Evolutionary conservation across 345 rosid genomes (phyloP).

Genomic region (Ceriops zippeliana): DNA sequence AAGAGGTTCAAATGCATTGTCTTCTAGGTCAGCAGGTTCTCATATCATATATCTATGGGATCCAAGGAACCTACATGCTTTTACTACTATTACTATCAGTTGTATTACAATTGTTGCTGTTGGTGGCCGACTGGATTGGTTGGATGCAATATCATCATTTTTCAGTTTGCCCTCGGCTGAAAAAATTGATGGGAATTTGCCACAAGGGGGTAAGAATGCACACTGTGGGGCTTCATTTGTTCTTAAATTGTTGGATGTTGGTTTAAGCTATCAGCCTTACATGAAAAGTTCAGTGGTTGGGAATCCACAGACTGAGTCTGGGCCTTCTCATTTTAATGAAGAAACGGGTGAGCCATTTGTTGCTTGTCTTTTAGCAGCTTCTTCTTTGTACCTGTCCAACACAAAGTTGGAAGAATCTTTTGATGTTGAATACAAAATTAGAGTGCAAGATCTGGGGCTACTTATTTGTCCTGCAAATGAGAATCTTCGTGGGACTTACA

Average conservation of each 20-base stretch:
- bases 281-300: conserved; percentile 31
- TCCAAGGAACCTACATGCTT: conserved; percentile 42
- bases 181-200: conserved; percentile 22
- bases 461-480: conserved; percentile 59
- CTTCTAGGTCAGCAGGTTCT: conserved; percentile 81
- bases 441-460: conserved; percentile 80
- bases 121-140: conserved; percentile 97
- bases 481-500: conserved; percentile 50
- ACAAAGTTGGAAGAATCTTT: conserved; percentile 33
- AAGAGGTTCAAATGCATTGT: conserved; percentile 84
- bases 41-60: conserved; percentile 64
- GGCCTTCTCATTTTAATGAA: conserved; percentile 31
- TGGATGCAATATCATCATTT: conserved; percentile 64
- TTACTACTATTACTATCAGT: conserved; percentile 56
- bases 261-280: conserved; percentile 83
- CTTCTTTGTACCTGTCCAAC: conserved; percentile 62
- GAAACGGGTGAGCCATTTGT: conserved; percentile 40
- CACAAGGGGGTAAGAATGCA: conserved; percentile 32
- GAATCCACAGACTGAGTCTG: conserved; percentile 21
- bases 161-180: conserved; percentile 46
- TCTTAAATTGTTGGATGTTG: conserved; percentile 77
- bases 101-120: conserved; percentile 79
- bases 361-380: conserved; percentile 82
- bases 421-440: conserved; percentile 51
- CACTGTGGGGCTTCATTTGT: conserved; percentile 49